Evolutionary conservation across 306 rosid genomes (phyloP), one percentile per base, ranked within the genome.

Genomic region (Datisca glomerata): DNA sequence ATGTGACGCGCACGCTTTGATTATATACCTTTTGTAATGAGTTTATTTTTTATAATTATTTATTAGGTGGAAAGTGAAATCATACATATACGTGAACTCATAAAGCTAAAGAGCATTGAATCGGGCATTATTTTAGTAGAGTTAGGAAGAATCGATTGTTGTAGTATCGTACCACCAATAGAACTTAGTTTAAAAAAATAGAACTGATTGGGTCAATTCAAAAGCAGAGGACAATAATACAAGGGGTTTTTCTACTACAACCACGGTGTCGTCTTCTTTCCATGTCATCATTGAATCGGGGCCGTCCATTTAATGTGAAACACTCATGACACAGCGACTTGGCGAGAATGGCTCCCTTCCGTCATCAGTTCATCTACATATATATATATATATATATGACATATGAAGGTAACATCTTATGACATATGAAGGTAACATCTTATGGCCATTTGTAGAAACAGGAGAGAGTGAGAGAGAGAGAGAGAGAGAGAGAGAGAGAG

Each of bases 221-320:
- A 74, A 69, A 61, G 61, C 24, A 59, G 73, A 66, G 84, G 75
- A 72, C 81, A 67, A 60, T 31, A 68, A 37, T 17, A 20, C 23
- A 65, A 57, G 10, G 62, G 60, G 81, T 34, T 49, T 60, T 14
- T 37, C 56, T 43, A 61, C 34, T 46, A 64, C 55, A 25, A 22
- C 64, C 75, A 37, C 49, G 21, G 25, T 47, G 31, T 21, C 66
- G 41, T 44, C 20, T 24, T 62, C 63, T 36, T 53, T 21, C 32
- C 25, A 11, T 11, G 68, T 67, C 72, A 57, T 51, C 68, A 56
- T 12, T 45, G 43, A 46, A 72, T 70, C 89, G 40, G 25, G 17
- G 52, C 80, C 85, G 34, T 65, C 68, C 81, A 55, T 59, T 60
- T 63, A 16, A 28, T 18, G 6, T 18, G 29, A 49, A 39, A 20